These are phyloP conservation scores for Fusarium papillatum DNA, from an alignment of 2,329 filamentous ascomycete species.

Conservation along the genomic window DNA sequence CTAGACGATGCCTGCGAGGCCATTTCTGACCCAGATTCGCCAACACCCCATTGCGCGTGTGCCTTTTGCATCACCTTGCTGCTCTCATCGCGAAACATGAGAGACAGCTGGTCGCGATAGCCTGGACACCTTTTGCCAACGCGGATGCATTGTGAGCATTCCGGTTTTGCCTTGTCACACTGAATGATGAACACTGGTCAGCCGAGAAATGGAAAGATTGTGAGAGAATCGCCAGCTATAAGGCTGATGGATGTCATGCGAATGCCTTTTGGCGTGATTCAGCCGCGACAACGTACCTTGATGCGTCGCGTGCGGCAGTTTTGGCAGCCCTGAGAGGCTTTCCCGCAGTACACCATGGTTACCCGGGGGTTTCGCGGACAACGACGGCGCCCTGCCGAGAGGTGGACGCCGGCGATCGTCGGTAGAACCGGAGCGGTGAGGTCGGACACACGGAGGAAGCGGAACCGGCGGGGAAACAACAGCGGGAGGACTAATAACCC, in stretches of 20 bases:
- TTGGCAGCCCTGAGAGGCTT: constrained; percentile 68
- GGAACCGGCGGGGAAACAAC: constrained; percentile 14
- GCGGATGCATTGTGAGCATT: constrained; percentile 74
- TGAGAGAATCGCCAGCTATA: not conserved
- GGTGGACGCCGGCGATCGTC: constrained; percentile 23
- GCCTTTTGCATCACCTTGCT: constrained; percentile 72
- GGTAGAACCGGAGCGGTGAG: constrained; percentile 15
- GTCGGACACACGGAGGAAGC: constrained; percentile 10
- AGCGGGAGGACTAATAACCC: constrained; percentile 6
- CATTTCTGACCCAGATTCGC: constrained; percentile 37
- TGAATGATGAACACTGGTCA: constrained; percentile 43
- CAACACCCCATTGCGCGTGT: constrained; percentile 63
- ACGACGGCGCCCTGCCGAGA: constrained; percentile 18
- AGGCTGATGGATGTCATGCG: not conserved
- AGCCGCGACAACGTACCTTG: constrained; percentile 57
- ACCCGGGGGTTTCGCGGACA: constrained; percentile 1
- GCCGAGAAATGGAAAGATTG: not conserved
- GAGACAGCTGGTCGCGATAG: constrained; percentile 73
- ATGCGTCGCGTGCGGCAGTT: constrained; percentile 67
- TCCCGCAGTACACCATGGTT: constrained; percentile 68
- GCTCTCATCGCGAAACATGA: constrained; percentile 78
- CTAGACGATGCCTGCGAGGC: constrained; percentile 41
- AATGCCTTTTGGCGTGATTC: constrained; percentile 4
- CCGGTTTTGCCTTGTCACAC: constrained; percentile 73
- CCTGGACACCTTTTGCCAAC: constrained; percentile 72